Base-by-base conservation (phyloP, 2,329 filamentous ascomycete genomes). In the Lasiodiplodia theobromae region DNA sequence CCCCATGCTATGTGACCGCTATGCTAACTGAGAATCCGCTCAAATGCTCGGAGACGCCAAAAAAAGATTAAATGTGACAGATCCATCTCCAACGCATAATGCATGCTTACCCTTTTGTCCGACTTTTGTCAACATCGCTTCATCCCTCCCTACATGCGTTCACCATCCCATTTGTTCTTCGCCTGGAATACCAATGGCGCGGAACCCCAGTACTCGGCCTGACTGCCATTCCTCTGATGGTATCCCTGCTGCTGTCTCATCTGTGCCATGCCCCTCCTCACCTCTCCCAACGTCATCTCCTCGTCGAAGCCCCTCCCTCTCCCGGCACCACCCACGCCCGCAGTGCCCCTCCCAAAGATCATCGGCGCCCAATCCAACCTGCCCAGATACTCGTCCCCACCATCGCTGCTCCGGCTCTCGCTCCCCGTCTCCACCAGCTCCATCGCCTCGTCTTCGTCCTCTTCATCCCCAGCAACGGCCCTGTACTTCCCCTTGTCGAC, bases 121-220 rank as follows among this genome's bases (percentile, higher is more conserved):
- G 18, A 0, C 40, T 56, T 54, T 11, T 7, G 31, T 34, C 31
- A 10, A 34, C 31, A 34, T 34, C 31, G 7, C 38, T 21, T 8
- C 44, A 11, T 23, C 25, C 16, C 40, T 2, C 2, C 25, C 14
- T 23, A 23, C 28, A 28, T 51, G 28, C 44, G 25, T 25, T 21
- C 58, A 3, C 12, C 58, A n/a, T 62, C 28, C 60, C 60, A 64
- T 31, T 25, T 47, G 18, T 64, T 64, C 47, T 38, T 64, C n/a
- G 60, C 60, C 47, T 52, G 60, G 18, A 64, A n/a, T 10, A 64
- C 23, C 60, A 64, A 64, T 18, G 60, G 60, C 44, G 34, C 18
- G 16, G 37, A 38, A 2, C 44, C n/a, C 38, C 58, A 34, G 28
- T n/a, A 56, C 18, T 49, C 58, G 2, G 58, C 58, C 25, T 31